These are phyloP conservation scores for Cyclostephanos invisitatus DNA, from an alignment of 108 stramenopile species.

Conservation along the genomic window DNA sequence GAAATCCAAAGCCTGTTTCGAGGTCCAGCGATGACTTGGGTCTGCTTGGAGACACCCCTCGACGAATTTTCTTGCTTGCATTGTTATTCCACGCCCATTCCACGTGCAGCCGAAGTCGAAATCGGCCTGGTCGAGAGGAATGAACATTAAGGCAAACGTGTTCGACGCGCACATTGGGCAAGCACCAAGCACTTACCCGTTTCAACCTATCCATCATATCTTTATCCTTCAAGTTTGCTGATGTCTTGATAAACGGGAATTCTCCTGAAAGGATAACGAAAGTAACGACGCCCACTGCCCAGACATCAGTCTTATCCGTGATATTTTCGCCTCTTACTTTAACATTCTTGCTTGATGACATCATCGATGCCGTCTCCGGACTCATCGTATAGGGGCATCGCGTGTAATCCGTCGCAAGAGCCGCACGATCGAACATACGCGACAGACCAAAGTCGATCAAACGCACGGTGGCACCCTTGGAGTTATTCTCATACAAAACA, in stretches of 20 bases:
- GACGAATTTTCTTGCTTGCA: slow-evolving; percentile 43
- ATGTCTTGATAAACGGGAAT: slow-evolving; percentile 52
- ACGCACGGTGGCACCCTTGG: slow-evolving; percentile 47
- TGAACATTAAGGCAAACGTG: not conserved
- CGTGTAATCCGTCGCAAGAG: slow-evolving; percentile 38
- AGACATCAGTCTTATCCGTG: slow-evolving; percentile 78
- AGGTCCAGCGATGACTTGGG: slow-evolving; percentile 52
- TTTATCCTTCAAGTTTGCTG: slow-evolving; percentile 46
- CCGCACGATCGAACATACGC: slow-evolving; percentile 41
- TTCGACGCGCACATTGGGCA: not conserved
- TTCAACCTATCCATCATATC: slow-evolving; percentile 38
- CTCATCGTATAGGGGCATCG: slow-evolving; percentile 50
- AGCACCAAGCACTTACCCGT: slow-evolving; percentile 24
- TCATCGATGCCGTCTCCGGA: slow-evolving; percentile 37
- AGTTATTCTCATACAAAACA: slow-evolving; percentile 44
- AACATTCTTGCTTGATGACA: not conserved
- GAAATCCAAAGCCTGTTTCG: slow-evolving; percentile 53
- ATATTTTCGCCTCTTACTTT: slow-evolving; percentile 13
- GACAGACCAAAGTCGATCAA: slow-evolving; percentile 79
- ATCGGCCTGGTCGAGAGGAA: slow-evolving; percentile 26
- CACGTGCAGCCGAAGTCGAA: slow-evolving; percentile 51
- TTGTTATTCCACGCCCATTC: slow-evolving; percentile 49
- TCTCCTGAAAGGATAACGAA: slow-evolving; percentile 78
- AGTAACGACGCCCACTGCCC: slow-evolving; percentile 82
- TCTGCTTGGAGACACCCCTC: slow-evolving; percentile 49